A percentile compares a stretch with the other conserved stretches of the same genome.
phyloP scores from a whole-genome alignment of 169 alveolate species.

The Eimeria zaria region DNA sequence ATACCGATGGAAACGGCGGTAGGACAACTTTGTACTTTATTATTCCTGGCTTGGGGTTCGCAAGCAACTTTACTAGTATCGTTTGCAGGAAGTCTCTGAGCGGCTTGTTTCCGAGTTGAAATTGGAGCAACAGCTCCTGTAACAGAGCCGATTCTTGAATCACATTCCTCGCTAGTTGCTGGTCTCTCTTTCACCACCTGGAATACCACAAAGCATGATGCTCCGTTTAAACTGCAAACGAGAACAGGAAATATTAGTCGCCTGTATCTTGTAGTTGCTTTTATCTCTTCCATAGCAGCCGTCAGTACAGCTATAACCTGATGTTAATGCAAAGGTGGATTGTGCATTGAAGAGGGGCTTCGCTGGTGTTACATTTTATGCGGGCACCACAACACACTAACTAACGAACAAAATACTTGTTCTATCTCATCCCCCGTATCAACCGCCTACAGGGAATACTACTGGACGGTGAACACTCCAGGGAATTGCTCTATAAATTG shows the following conservation, averaged over 20 bases:
- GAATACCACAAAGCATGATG: background rate
- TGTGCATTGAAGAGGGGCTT: background rate
- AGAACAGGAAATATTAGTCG: background rate
- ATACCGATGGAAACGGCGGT: background rate
- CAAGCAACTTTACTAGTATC: background rate
- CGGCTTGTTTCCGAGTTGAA: background rate
- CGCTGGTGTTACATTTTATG: background rate
- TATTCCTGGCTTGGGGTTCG: background rate
- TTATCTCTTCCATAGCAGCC: background rate
- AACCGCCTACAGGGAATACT: background rate
- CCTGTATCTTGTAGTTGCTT: background rate
- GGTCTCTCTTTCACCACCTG: background rate
- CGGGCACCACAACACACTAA: background rate
- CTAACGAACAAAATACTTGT: background rate
- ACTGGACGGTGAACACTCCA: background rate
- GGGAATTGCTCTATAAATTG: background rate
- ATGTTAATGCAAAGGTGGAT: background rate
- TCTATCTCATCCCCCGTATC: too few relatives aligned
- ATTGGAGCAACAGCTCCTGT: background rate
- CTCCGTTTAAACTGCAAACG: background rate
- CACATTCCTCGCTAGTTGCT: background rate
- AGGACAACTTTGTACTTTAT: background rate
- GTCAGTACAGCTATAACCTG: background rate
- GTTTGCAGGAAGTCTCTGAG: background rate
- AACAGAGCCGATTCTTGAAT: background rate